Evolutionary conservation across 139 green algal genomes (phyloP), one percentile per base, ranked within the genome.

Genomic region (Micractinium sp.): DNA sequence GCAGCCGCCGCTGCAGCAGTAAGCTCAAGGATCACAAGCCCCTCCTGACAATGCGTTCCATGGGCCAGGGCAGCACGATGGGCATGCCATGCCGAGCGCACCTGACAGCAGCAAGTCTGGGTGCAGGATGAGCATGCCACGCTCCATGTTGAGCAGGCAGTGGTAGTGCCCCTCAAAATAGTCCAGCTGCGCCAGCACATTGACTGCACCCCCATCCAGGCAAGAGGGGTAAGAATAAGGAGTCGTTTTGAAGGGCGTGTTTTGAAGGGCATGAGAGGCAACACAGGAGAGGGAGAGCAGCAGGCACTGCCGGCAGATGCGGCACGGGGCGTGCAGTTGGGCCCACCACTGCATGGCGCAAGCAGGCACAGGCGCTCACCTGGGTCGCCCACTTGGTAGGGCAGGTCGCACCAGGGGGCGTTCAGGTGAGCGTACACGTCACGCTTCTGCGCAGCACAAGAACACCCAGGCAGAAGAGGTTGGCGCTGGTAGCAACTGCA

Each of bases 31-130:
- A 9, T 5, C 47, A 56, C 47, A 56, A 56, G 5, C 7, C 7
- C 47, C 47, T 56, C 47, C 47, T 56, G 47, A 9, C 47, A 56
- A 56, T 56, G 47, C 47, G 5, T 5, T 9, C 47, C 9, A 9
- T 5, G 47, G 7, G 7, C 47, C 47, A 56, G 47, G 47, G 47
- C 47, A 56, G 47, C 9, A 16, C 47, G 9, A 9, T 16, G 47
- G 47, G 7, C 47, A 56, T 16, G 15, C 73, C 13, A 33, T 33
- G 20, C 53, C 20, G 1, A 66, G 67, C 88, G 7, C 87, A 95
- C 93, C 92, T 73, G 94, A 96, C 77, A 98, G 90, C 81, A 98
- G 93, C 61, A 96, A 31, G 81, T 98, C 95, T 22, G 96, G 96
- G 88, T 97, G 95, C 88, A 96, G 84, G 20, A 98, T 87, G 5